Base-by-base conservation (phyloP, 2,329 filamentous ascomycete genomes). In the Cucurbitaria berberidis region DNA sequence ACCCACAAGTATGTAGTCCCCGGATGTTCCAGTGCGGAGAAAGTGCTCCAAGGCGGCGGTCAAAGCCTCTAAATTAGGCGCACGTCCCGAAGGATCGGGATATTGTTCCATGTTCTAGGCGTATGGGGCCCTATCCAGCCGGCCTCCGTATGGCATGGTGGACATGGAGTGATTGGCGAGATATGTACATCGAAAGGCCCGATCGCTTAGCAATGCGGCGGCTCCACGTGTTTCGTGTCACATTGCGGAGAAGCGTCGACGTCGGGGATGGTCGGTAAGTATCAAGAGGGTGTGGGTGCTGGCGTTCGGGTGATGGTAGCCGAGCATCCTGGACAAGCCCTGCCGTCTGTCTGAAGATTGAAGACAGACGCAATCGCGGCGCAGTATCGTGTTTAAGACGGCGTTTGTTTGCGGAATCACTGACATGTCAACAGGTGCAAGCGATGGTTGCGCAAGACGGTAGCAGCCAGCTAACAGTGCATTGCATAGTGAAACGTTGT, bases 301-400 rank as follows among this genome's bases (percentile, higher is more conserved):
- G 16, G 26, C 24, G 41, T 15, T 41, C 55, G 55, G 55, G 38
- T 51, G 44, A 56, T 35, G 51, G 45, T 60, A 53, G 22, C 55
- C 57, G 51, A 45, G 30, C 46, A 26, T 19, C 46, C 40, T n/a
- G 27, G 38, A 5, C 35, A 18, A 34, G 13, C n/a, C 39, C 10
- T 40, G 21, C 22, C 35, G 6, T 3, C 16, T 32, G 11, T 4
- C 40, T 22, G 21, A 2, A 39, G 40, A 42, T 10, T 10, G 7
- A 26, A 2, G 3, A 42, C 4, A 13, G 15, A 24, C 11, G 21
- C 36, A 21, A 13, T n/a, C 18, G 4, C 4, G n/a, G 34, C 15
- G n/a, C 34, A 36, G 10, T 9, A 6, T 22, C 3, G 21, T 10
- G 19, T 15, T 21, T 5, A 38, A 15, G 35, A 22, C 18, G 36